Evolutionary conservation across 768 basidiomycete species (phyloP).

Genomic region (Lentinus tigrinus): DNA sequence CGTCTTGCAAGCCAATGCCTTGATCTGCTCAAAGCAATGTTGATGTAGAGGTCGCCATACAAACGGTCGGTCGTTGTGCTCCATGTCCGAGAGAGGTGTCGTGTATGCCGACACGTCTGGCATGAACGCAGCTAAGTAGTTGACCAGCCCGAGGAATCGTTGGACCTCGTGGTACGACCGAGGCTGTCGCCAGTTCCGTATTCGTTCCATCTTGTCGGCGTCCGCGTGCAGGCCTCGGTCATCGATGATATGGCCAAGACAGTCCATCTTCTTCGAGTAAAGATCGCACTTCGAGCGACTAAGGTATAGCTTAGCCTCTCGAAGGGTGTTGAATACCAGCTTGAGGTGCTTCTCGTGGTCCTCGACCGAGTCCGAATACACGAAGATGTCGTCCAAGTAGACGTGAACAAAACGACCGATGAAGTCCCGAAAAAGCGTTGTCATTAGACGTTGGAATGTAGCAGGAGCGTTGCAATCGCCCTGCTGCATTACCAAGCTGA

Average conservation of each 20-base stretch:
- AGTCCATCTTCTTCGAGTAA: slow-evolving; percentile 31
- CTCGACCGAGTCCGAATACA: slow-evolving; percentile 35
- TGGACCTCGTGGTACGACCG: slow-evolving; percentile 35
- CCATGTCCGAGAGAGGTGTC: slow-evolving; percentile 30
- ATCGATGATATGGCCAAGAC: slow-evolving; percentile 42
- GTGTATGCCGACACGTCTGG: slow-evolving; percentile 35
- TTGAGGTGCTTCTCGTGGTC: slow-evolving; percentile 38
- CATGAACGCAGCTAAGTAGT: slow-evolving; percentile 38
- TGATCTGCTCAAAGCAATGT: slow-evolving; percentile 23
- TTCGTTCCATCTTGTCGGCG: slow-evolving; percentile 33
- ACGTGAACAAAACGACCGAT: slow-evolving; percentile 41
- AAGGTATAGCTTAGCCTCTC: slow-evolving; percentile 31
- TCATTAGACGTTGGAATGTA: slow-evolving; percentile 48
- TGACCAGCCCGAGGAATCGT: slow-evolving; percentile 38
- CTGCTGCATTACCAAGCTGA: slow-evolving; percentile 42
- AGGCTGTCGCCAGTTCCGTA: slow-evolving; percentile 36
- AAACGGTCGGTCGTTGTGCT: slow-evolving; percentile 28
- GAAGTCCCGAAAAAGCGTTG: slow-evolving; percentile 35
- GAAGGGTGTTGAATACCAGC: slow-evolving; percentile 31
- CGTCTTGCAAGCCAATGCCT: slow-evolving; percentile 2
- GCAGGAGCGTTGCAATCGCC: slow-evolving; percentile 46
- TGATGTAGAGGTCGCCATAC: slow-evolving; percentile 22
- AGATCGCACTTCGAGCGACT: slow-evolving; percentile 35
- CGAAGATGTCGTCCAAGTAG: slow-evolving; percentile 46
- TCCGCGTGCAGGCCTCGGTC: slow-evolving; percentile 37